A percentile compares a stretch with the other conserved stretches of the same genome.
phyloP scores from a whole-genome alignment of 2,329 filamentous ascomycete genomes.

The Penicillium aurantiogriseum region DNA sequence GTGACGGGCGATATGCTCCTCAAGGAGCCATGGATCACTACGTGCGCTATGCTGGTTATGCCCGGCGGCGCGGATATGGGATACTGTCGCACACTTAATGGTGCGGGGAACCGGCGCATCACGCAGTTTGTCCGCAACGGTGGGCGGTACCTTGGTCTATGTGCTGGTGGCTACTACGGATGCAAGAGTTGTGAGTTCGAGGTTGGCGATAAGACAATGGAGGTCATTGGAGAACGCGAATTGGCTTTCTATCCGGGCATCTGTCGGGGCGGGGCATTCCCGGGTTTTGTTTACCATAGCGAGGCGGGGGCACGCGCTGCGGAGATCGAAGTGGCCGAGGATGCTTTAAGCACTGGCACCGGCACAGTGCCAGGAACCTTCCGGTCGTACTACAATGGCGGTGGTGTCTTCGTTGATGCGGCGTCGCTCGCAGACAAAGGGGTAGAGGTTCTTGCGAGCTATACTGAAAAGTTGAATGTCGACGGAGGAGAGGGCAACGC shows the following conservation, averaged over 20 bases:
- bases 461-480: slow-evolving; percentile 70
- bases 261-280: slow-evolving; percentile 82
- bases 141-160: slow-evolving; percentile 85
- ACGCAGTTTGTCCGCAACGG: slow-evolving; percentile 80
- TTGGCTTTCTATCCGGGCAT: slow-evolving; percentile 83
- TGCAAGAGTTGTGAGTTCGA: slow-evolving; percentile 84
- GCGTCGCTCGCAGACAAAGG: slow-evolving; percentile 59
- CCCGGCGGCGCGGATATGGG: slow-evolving; percentile 92
- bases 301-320: slow-evolving; percentile 78
- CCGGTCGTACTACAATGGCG: slow-evolving; percentile 86
- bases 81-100: slow-evolving; percentile 85
- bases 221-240: slow-evolving; percentile 82
- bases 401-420: slow-evolving; percentile 86
- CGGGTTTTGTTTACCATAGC: slow-evolving; percentile 85
- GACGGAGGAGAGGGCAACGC: slow-evolving; percentile 71
- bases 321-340: slow-evolving; percentile 62
- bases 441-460: slow-evolving; percentile 79
- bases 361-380: slow-evolving; percentile 58
- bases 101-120: slow-evolving; percentile 81
- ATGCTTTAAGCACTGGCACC: slow-evolving; percentile 53
- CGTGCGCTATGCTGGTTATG: slow-evolving; percentile 85
- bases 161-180: slow-evolving; percentile 92
- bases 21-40: slow-evolving; percentile 85
- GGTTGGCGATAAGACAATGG: slow-evolving; percentile 73
- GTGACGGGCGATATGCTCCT: slow-evolving; percentile 74